Base-by-base conservation (phyloP, 164 flowering plant species). In the Vitis amurensis region DNA sequence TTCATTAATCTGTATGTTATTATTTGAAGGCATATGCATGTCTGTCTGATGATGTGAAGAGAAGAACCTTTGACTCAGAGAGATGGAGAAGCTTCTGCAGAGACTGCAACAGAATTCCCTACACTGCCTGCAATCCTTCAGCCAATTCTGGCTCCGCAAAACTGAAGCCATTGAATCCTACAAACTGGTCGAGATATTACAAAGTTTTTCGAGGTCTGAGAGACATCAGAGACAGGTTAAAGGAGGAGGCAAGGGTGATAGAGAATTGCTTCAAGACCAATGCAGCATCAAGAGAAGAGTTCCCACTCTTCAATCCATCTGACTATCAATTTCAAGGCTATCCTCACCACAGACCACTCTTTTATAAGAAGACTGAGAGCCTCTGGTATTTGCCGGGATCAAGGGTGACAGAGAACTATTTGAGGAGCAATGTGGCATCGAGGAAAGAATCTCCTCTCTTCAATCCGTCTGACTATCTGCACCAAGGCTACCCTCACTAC, bases 11-110 rank as follows among this genome's bases (percentile, higher is more conserved):
- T 19, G 16, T 19, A 47, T 16, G 29, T 17, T 62, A 14, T 19
- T 31, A 11, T 52, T 63, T 74, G 71, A 85, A 93, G 98, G 98
- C 93, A 59, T 86, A 89, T 77, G 68, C 70, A 55, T 85, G 92
- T 68, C 85, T 93, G 1, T 81, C 91, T 0, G 88, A 91, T 47
- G 55, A 67, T 57, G 65, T 69, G 15, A 88, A 80, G 70, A 85
- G 97, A 76, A 77, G 58, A 64, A 81, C 78, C 11, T 91, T 91
- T 55, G 74, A 91, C 71, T 48, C 50, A 23, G 85, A 87, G 75
- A 89, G 90, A 72, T 49, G 70, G 69, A 74, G 75, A 30, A 79
- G 61, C 29, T 76, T 71, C 64, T 88, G 98, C 82, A 66, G 27
- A 0, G 74, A 84, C 50, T 91, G 97, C 81, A 74, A 65, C n/a